Evolutionary conservation across 2,329 filamentous ascomycete genomes (phyloP), one percentile per base, ranked within the genome.

Genomic region (Penicillium sp.): DNA sequence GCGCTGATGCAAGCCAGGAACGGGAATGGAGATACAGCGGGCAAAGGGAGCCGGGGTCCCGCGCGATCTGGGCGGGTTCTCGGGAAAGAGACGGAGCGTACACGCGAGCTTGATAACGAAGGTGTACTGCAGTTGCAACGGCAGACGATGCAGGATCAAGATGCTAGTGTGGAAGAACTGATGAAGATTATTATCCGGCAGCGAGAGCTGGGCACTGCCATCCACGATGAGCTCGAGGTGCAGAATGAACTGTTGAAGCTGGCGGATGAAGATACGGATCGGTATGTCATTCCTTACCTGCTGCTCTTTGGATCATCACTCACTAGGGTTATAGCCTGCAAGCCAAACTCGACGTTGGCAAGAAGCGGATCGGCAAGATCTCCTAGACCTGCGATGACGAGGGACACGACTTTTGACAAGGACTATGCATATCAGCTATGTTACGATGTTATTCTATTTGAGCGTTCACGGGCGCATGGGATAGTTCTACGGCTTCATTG

Each of bases 111-210:
- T 45, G 79, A 81, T 56, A 82, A 82, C 44, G 63, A 73, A n/a
- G 78, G 78, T 0, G 75, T 82, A 10, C 46, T 82, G 48, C 77
- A 80, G 57, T 54, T 82, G 43, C 79, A 82, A 60, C 68, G 73
- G 48, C 74, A 80, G 51, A 72, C 78, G 39, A 80, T 82, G 63
- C 56, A 69, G 30, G 73, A 79, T 33, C 79, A 82, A 52, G 78
- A 82, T 44, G 61, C 73, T 50, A 75, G 76, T 52, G 68, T 82
- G 3, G 66, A 77, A 29, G 73, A 76, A 46, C 51, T 82, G 47
- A 69, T 73, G 30, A 76, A 74, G 47, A 75, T 78, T 23, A 73
- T 81, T 28, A 59, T 71, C 22, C 62, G 77, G 44, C 75, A 81
- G 66, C 74, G 71, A 54, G 76, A 82, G 54, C 69, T 82, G 62